phyloP scores from a whole-genome alignment of 2,329 filamentous ascomycete genomes.

The Apiospora saccharicola region DNA sequence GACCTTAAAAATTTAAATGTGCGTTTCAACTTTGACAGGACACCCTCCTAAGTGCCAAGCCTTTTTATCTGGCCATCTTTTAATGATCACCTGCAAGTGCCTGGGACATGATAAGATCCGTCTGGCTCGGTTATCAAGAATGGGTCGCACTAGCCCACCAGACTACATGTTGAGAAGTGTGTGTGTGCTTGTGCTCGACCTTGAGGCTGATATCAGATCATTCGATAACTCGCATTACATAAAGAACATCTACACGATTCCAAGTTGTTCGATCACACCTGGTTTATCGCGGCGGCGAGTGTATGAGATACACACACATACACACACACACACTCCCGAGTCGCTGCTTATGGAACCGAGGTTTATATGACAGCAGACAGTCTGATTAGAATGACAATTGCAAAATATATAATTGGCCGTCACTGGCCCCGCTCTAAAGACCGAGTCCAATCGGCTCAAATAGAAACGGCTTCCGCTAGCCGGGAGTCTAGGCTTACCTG shows the following conservation, averaged over 20 bases:
- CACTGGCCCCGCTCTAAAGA: background rate
- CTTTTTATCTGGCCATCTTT: conserved; percentile 19
- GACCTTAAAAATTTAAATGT: background rate
- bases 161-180: background rate
- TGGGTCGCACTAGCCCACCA: conserved; percentile 13
- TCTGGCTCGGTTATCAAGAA: conserved; percentile 14
- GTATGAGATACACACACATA: too few species aligned
- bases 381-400: conserved; percentile 19
- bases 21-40: background rate
- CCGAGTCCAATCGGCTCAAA: background rate
- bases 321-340: too few species aligned
- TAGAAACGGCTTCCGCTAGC: conserved; percentile 4
- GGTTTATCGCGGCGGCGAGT: background rate
- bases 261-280: background rate
- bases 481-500: background rate
- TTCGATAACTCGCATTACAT: background rate
- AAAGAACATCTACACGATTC: background rate
- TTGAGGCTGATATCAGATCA: conserved; percentile 8
- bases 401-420: background rate
- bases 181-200: conserved; percentile 9
- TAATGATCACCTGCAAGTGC: conserved; percentile 10
- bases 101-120: conserved; percentile 14
- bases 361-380: background rate
- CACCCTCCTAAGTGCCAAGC: conserved; percentile 1
- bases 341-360: background rate